Conservation (phyloP, 208 protist species). For the Strigomonas oncopelti region DNA sequence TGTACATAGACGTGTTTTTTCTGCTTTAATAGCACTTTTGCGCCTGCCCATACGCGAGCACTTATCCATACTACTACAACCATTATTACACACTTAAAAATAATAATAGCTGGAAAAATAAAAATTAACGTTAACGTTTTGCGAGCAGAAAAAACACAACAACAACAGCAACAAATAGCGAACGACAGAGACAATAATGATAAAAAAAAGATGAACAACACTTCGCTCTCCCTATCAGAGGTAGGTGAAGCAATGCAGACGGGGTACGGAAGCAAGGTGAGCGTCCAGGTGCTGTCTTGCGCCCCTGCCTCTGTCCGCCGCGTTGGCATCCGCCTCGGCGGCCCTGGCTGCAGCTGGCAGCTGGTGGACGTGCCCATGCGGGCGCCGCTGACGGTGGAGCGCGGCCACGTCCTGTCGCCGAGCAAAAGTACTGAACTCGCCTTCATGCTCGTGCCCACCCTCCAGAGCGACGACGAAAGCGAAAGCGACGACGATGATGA, state of each 20-base stretch:
- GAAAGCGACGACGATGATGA: conserved; percentile 16
- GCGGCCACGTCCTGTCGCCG: conserved; percentile 8
- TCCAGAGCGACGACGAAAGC: conserved; percentile 10
- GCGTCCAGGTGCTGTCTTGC: conserved; percentile 28
- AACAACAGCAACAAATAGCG: conserved; percentile 2
- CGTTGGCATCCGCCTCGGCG: conserved; percentile 51
- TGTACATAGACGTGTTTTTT: too few relatives aligned
- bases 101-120: too few relatives aligned
- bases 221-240: conserved; percentile 39
- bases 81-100: too few relatives aligned
- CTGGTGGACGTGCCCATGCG: conserved; percentile 39
- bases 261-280: conserved; percentile 32
- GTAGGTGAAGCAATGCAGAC: conserved; percentile 30
- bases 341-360: conserved; percentile 43
- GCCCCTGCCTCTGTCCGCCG: conserved; percentile 12
- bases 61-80: too few relatives aligned
- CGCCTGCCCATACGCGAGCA: too few relatives aligned
- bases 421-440: conserved; percentile 35
- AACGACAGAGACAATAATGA: background rate
- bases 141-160: too few relatives aligned
- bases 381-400: conserved; percentile 26
- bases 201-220: conserved; percentile 24
- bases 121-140: background rate
- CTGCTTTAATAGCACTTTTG: too few relatives aligned
- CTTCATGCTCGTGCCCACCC: conserved; percentile 20